Evolutionary conservation across 2,329 filamentous ascomycete species (phyloP).

Genomic region (Pseudocercospora eumusae): DNA sequence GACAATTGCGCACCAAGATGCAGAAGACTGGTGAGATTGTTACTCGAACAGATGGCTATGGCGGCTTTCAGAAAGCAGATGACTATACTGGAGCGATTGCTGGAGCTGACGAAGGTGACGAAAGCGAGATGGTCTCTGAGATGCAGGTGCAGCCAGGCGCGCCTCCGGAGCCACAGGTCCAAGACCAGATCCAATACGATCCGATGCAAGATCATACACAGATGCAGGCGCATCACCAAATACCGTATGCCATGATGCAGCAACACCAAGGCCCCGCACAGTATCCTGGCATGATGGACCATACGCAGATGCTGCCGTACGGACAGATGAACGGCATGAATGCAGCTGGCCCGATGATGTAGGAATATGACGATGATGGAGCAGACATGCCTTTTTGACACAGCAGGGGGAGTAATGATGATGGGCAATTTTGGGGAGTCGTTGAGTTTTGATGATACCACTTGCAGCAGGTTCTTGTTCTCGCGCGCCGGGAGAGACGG

Average conservation of each 20-base stretch:
- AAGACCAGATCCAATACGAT: conserved; percentile 36
- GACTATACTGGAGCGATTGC: conserved; percentile 40
- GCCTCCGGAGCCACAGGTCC: conserved; percentile 22
- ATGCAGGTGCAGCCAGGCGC: conserved; percentile 25
- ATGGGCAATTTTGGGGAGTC: not conserved
- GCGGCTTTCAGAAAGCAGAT: conserved; percentile 38
- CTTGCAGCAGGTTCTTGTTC: conserved; percentile 15
- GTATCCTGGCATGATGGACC: conserved; percentile 32
- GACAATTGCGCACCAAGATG: conserved; percentile 43
- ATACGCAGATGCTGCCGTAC: conserved; percentile 34
- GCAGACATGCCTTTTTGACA: not conserved
- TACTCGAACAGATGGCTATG: conserved; percentile 36
- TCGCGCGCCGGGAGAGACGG: not conserved
- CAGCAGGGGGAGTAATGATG: not conserved
- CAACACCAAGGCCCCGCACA: conserved; percentile 25
- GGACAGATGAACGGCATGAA: conserved; percentile 30
- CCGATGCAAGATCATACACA: conserved; percentile 30
- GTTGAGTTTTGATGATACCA: conserved; percentile 23
- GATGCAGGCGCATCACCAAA: conserved; percentile 25
- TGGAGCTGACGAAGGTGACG: conserved; percentile 33
- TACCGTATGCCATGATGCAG: conserved; percentile 31
- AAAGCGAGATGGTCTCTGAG: conserved; percentile 29
- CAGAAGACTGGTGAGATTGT: conserved; percentile 44
- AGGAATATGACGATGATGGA: conserved; percentile 7
- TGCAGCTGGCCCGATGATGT: conserved; percentile 27